Conservation (phyloP, 306 rosid genomes). For the Gillenia trifoliata region DNA sequence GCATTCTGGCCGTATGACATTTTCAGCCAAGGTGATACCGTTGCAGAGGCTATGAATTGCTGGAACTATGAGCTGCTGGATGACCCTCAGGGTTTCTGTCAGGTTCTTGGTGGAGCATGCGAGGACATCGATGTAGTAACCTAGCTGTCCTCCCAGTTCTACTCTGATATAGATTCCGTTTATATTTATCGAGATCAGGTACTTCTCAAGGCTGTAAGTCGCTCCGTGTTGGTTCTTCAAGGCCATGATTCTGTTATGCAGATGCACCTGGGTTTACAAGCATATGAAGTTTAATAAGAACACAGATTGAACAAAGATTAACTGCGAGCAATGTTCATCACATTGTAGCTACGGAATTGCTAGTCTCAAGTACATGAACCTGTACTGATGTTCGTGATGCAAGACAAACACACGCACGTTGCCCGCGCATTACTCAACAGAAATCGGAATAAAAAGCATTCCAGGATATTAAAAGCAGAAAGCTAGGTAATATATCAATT, state of each 20-base stretch:
- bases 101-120: slow-evolving; percentile 86
- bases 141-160: slow-evolving; percentile 84
- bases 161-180: slow-evolving; percentile 83
- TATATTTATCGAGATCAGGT: slow-evolving; percentile 68
- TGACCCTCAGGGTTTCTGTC: slow-evolving; percentile 72
- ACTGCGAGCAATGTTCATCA: background rate
- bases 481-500: background rate
- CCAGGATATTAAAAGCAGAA: background rate
- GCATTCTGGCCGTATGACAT: slow-evolving; percentile 76
- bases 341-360: background rate
- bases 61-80: slow-evolving; percentile 74
- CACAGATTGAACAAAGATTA: background rate
- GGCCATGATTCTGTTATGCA: slow-evolving; percentile 70
- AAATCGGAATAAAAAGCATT: background rate
- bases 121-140: slow-evolving; percentile 66
- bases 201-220: slow-evolving; percentile 83
- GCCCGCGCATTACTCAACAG: background rate
- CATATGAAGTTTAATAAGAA: slow-evolving; percentile 20
- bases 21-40: slow-evolving; percentile 74
- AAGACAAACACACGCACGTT: background rate
- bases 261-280: slow-evolving; percentile 64
- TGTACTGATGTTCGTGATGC: background rate
- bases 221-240: slow-evolving; percentile 79
- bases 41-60: slow-evolving; percentile 77
- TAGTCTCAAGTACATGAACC: background rate